Evolutionary conservation across 306 rosid species (phyloP).

Genomic region (Sicyos baderoa): DNA sequence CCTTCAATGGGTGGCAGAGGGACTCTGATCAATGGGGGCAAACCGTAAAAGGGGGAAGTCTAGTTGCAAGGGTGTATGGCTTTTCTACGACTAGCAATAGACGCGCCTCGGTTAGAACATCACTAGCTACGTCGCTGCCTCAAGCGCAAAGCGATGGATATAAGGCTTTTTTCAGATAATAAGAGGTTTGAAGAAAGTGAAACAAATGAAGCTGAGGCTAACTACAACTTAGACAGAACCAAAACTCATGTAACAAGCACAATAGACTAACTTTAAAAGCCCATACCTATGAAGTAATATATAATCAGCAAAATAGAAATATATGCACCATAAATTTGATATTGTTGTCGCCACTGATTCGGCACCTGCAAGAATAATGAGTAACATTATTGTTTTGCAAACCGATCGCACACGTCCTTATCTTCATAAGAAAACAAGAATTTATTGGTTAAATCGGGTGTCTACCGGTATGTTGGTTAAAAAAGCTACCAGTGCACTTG

Average conservation of each 20-base stretch:
- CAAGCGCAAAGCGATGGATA: neutral
- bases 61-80: neutral
- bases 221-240: neutral
- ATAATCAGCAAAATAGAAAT: conserved; percentile 52
- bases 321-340: conserved; percentile 34
- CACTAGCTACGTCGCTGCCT: neutral
- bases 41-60: neutral
- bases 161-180: neutral
- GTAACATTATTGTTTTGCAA: neutral
- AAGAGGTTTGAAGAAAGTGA: neutral
- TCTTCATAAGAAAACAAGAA: conserved; percentile 4
- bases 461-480: conserved; percentile 76
- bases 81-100: neutral
- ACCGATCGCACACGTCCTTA: neutral
- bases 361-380: conserved; percentile 56
- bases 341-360: conserved; percentile 43
- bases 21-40: neutral
- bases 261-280: neutral
- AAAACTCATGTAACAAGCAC: conserved; percentile 3
- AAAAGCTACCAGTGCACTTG: conserved; percentile 67
- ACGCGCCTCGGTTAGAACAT: neutral
- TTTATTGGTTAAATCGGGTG: conserved; percentile 21
- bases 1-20: neutral
- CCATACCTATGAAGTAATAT: conserved; percentile 68
- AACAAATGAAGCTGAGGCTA: conserved; percentile 1